Conservation (phyloP, 2,329 filamentous ascomycete species). For the Verticillium alfalfae region DNA sequence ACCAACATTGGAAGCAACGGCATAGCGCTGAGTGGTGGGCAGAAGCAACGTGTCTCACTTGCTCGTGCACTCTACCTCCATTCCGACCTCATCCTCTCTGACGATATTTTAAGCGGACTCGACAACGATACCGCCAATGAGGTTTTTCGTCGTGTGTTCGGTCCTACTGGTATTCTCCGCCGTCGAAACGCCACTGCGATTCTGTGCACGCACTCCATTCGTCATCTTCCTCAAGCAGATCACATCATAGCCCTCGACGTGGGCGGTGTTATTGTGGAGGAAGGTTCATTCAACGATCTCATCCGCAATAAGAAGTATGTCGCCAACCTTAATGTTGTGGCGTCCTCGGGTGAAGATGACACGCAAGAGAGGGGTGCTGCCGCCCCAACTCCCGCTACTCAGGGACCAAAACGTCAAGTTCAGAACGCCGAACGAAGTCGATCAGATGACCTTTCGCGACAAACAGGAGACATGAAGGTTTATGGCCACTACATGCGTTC, state of each 20-base stretch:
- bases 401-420: background rate
- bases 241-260: slow-evolving; percentile 39
- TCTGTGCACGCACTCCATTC: slow-evolving; percentile 22
- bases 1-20: slow-evolving; percentile 25
- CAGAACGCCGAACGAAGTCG: background rate
- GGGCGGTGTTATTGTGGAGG: slow-evolving; percentile 35
- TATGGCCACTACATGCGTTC: slow-evolving; percentile 16
- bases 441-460: slow-evolving; percentile 8
- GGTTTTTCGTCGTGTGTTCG: slow-evolving; percentile 27
- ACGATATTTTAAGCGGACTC: slow-evolving; percentile 25
- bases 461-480: slow-evolving; percentile 13
- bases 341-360: slow-evolving; percentile 8
- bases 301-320: slow-evolving; percentile 23
- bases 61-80: slow-evolving; percentile 17
- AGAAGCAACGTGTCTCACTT: slow-evolving; percentile 21
- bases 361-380: background rate
- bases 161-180: slow-evolving; percentile 16
- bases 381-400: background rate
- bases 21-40: slow-evolving; percentile 26
- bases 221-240: slow-evolving; percentile 29
- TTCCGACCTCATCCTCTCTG: slow-evolving; percentile 19
- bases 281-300: slow-evolving; percentile 28
- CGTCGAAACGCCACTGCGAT: slow-evolving; percentile 6
- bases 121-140: slow-evolving; percentile 26
- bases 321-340: slow-evolving; percentile 19